Percentiles rank a stretch among this genome's conserved stretches.
Evolutionary conservation across 2,329 filamentous ascomycete genomes (phyloP).

Genomic region (Emergomyces orientalis): DNA sequence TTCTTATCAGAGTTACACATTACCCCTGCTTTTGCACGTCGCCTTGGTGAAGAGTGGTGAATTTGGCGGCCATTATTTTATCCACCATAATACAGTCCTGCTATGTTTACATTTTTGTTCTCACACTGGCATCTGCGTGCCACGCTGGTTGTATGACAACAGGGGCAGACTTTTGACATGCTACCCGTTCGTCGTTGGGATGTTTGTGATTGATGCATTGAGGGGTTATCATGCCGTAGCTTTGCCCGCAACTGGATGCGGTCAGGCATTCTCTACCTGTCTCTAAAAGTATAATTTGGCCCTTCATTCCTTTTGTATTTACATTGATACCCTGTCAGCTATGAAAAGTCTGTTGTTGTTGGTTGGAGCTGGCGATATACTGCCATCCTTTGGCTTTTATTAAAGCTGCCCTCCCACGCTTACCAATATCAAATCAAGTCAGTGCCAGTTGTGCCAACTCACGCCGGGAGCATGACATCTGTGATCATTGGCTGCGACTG

Average conservation of each 20-base stretch:
- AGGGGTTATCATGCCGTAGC: not conserved
- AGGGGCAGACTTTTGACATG: slow-evolving; percentile 4
- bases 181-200: not conserved
- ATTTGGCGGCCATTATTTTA: not conserved
- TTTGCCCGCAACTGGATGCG: not conserved
- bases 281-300: not conserved
- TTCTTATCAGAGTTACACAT: slow-evolving; percentile 2
- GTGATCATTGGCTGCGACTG: not conserved
- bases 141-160: slow-evolving; percentile 4
- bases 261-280: not conserved
- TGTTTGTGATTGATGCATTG: not conserved
- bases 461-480: not conserved
- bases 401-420: too few species aligned
- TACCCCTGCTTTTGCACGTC: slow-evolving; percentile 1
- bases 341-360: not conserved
- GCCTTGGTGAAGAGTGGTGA: not conserved
- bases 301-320: not conserved
- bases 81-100: not conserved
- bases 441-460: not conserved
- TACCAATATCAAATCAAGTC: too few species aligned
- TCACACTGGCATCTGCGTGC: not conserved
- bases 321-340: not conserved
- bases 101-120: not conserved
- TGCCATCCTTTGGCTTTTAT: not conserved
- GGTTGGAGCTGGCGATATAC: not conserved